phyloP scores from a whole-genome alignment of 2,329 filamentous ascomycete species.

The Ceratocystis diversiconidia region DNA sequence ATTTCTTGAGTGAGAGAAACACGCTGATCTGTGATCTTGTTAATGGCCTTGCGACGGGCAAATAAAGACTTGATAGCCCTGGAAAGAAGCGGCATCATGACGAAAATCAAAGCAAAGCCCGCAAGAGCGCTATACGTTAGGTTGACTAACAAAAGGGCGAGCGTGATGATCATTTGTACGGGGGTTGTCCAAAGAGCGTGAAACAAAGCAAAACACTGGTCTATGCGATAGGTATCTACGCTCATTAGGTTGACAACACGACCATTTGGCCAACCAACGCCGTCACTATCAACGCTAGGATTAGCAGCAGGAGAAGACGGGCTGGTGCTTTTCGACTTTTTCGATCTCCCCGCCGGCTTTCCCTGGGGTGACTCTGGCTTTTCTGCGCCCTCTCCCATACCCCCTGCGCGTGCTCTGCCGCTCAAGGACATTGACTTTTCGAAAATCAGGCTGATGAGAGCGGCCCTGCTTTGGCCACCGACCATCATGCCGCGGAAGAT shows the following conservation, averaged over 20 bases:
- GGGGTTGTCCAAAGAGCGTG: slow-evolving; percentile 86
- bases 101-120: slow-evolving; percentile 67
- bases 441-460: slow-evolving; percentile 75
- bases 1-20: slow-evolving; percentile 90
- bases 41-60: slow-evolving; percentile 61
- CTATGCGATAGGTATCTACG: slow-evolving; percentile 83
- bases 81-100: slow-evolving; percentile 66
- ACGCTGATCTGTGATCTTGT: slow-evolving; percentile 84
- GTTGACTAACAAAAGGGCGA: slow-evolving; percentile 72
- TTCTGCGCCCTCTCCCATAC: slow-evolving; percentile 35
- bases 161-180: slow-evolving; percentile 60
- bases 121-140: slow-evolving; percentile 79
- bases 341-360: slow-evolving; percentile 29
- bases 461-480: slow-evolving; percentile 67
- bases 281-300: slow-evolving; percentile 41
- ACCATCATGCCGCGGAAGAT: slow-evolving; percentile 87
- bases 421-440: slow-evolving; percentile 87
- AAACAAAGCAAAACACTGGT: slow-evolving; percentile 76
- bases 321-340: slow-evolving; percentile 27
- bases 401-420: slow-evolving; percentile 73
- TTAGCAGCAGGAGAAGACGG: slow-evolving; percentile 20
- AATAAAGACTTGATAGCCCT: slow-evolving; percentile 66
- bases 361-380: slow-evolving; percentile 32
- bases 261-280: slow-evolving; percentile 80
- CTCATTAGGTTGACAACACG: slow-evolving; percentile 89